Evolutionary conservation across 306 rosid genomes (phyloP), one percentile per base, ranked within the genome.

Genomic region (Inga oerstediana): DNA sequence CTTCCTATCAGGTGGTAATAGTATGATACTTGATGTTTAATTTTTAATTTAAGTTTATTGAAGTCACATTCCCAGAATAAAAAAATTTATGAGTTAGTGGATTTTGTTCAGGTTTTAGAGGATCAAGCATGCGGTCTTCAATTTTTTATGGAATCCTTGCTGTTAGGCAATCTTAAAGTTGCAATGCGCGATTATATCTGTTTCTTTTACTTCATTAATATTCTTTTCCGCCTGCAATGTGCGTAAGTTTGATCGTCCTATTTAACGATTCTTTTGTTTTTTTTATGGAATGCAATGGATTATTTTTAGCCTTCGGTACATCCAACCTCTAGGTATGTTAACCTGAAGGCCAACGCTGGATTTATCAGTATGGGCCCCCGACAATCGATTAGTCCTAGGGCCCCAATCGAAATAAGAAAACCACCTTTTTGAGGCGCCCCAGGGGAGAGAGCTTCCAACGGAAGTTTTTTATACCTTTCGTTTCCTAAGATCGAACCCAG

Each of bases 121-220:
- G 77, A 20, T 58, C 87, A 43, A 74, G 27, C n/a, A 72, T 85
- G 30, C 65, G 44, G 61, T n/a, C 17, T 80, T 58, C 71, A 51
- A 54, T 74, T 13, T 58, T 85, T 66, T 1, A 49, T 3, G 86
- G 86, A 56, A 78, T 88, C 58, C 75, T 78, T 35, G 76, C 79
- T 46, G 73, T 83, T 87, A 4, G 85, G n/a, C 10, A 84, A 84
- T 84, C 37, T 87, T 20, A 84, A 81, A 87, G 89, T 85, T 16
- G 74, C 79, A 66, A 32, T 77, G 17, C 83, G 49, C 85, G 85
- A 8, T 74, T 87, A 46, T 84, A 87, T 17, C 79, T 77, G 10
- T 87, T 84, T 17, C 30, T 68, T 48, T 87, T 84, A 35, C 81
- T 84, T 19, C 78, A 84, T 74, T 87, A 87, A 32, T 80, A 71